Evolutionary conservation across 495 filamentous ascomycete species (phyloP).

Genomic region (Glarea lozoyensis): DNA sequence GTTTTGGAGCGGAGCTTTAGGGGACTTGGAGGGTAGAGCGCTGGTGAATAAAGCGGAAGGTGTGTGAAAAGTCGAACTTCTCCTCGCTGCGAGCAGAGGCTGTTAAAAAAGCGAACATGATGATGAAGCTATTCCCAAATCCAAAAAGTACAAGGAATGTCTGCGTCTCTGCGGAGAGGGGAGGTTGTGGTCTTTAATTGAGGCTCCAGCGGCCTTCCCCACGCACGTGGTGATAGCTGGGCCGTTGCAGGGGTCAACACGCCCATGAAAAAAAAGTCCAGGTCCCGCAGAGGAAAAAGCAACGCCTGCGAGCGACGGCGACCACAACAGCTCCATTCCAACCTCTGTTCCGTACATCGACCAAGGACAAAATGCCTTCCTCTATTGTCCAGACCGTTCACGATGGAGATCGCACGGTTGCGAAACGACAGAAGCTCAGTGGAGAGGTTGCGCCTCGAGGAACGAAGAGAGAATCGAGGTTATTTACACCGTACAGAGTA

Average conservation of each 20-base stretch:
- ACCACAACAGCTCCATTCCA: neutral
- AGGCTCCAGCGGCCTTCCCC: neutral
- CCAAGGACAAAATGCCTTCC: constrained; percentile 35
- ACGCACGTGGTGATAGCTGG: neutral
- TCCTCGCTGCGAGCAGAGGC: too few species aligned
- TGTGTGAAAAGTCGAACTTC: too few species aligned
- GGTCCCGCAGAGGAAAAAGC: neutral
- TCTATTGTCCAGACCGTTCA: constrained; percentile 32
- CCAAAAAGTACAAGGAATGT: neutral
- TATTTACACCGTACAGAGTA: constrained; percentile 90
- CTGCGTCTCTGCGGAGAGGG: neutral
- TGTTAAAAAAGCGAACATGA: neutral
- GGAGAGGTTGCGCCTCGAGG: constrained; percentile 24
- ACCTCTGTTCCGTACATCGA: constrained; percentile 1
- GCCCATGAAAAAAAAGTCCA: neutral
- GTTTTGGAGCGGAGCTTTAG: too few species aligned
- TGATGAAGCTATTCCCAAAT: neutral
- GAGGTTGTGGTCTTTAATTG: neutral
- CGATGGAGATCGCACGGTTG: constrained; percentile 44
- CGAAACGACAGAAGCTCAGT: constrained; percentile 60
- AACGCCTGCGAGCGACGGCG: neutral
- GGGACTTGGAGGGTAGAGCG: too few species aligned
- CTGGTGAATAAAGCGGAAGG: too few species aligned
- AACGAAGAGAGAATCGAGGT: constrained; percentile 47
- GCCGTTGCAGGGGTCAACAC: neutral